Percentiles rank a stretch among this genome's conserved stretches.
phyloP scores from a whole-genome alignment of 2,329 filamentous ascomycete genomes.

The Aspergillus sp. region DNA sequence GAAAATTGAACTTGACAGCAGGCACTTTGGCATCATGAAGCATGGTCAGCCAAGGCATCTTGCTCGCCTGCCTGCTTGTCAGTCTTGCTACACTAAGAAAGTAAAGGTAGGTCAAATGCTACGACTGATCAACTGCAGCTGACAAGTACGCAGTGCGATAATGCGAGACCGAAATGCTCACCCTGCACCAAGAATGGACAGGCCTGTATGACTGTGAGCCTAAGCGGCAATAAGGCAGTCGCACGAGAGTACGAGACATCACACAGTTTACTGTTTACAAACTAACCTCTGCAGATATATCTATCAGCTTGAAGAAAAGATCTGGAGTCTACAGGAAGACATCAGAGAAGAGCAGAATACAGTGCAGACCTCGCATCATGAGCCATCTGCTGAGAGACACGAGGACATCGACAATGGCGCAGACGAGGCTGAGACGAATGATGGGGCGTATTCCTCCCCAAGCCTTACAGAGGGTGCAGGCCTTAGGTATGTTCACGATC shows the following conservation, averaged over 20 bases:
- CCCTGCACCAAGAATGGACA: slow-evolving; percentile 18
- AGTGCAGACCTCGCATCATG: background rate
- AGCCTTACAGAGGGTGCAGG: slow-evolving; percentile 15
- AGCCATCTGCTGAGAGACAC: background rate
- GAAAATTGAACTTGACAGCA: too few relatives aligned
- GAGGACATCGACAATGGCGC: background rate
- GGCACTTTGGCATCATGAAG: slow-evolving; percentile 3
- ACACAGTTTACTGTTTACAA: background rate
- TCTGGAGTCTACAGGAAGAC: slow-evolving; percentile 6
- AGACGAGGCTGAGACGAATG: background rate
- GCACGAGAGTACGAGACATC: slow-evolving; percentile 13
- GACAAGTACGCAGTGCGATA: slow-evolving; percentile 20
- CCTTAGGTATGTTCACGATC: slow-evolving; percentile 7
- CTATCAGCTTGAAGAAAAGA: slow-evolving; percentile 19
- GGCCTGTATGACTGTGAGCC: slow-evolving; percentile 23
- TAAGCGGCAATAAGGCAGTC: slow-evolving; percentile 15
- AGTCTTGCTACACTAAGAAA: slow-evolving; percentile 17
- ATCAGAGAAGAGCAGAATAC: too few relatives aligned
- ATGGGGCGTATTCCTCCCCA: slow-evolving; percentile 8
- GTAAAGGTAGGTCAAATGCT: slow-evolving; percentile 11
- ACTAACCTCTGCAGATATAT: slow-evolving; percentile 12
- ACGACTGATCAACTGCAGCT: background rate
- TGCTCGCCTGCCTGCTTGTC: slow-evolving; percentile 15
- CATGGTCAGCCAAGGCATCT: slow-evolving; percentile 1
- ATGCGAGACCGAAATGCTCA: slow-evolving; percentile 23